phyloP scores from a whole-genome alignment of 129 eudicot genomes.

The Kitagawia praeruptora region DNA sequence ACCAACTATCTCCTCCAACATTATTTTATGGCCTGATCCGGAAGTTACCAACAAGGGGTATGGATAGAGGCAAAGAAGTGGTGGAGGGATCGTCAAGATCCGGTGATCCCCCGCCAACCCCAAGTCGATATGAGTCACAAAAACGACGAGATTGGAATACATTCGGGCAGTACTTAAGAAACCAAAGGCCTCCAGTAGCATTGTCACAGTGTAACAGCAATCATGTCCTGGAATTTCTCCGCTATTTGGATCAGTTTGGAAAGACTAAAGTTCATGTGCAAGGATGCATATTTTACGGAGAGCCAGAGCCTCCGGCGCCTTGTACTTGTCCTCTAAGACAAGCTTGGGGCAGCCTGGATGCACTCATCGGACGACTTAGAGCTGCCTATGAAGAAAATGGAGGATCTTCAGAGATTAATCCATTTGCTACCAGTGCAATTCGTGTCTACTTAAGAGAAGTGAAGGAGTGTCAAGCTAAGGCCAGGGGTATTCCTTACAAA shows the following conservation, averaged over 20 bases:
- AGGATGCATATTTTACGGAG: slow-evolving; percentile 59
- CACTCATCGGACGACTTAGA: slow-evolving; percentile 60
- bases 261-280: slow-evolving; percentile 58
- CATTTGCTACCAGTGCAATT: slow-evolving; percentile 47
- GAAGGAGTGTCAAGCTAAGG: slow-evolving; percentile 60
- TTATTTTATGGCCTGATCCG: not conserved
- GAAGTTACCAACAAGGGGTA: not conserved
- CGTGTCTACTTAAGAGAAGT: slow-evolving; percentile 52
- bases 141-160: slow-evolving; percentile 71
- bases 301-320: slow-evolving; percentile 69
- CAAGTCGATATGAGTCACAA: slow-evolving; percentile 67
- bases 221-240: slow-evolving; percentile 54
- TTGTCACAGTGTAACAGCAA: slow-evolving; percentile 46
- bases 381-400: slow-evolving; percentile 78
- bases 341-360: slow-evolving; percentile 77
- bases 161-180: slow-evolving; percentile 51
- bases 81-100: slow-evolving; percentile 27
- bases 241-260: slow-evolving; percentile 63
- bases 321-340: slow-evolving; percentile 57
- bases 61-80: slow-evolving; percentile 32
- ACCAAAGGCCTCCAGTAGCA: slow-evolving; percentile 45
- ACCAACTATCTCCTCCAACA: slow-evolving; percentile 3
- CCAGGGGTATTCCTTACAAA: slow-evolving; percentile 64
- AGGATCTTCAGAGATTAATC: slow-evolving; percentile 53
- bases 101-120: slow-evolving; percentile 21